Percentiles rank a stretch among this genome's conserved stretches.
Evolutionary conservation across 2,329 filamentous ascomycete species (phyloP).

Genomic region (Aspergillus glaucus): DNA sequence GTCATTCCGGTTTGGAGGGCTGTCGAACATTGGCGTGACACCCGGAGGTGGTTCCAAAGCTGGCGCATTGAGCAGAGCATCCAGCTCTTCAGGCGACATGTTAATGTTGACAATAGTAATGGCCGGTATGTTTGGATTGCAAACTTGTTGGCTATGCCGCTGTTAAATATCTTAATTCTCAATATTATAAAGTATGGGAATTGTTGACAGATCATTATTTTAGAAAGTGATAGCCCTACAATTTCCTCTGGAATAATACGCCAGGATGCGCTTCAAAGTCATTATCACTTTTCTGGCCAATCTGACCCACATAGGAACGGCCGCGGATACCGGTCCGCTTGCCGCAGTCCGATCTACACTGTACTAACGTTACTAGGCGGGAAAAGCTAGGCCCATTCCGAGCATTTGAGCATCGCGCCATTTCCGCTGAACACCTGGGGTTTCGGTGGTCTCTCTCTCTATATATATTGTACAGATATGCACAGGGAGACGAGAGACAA

Average conservation of each 20-base stretch:
- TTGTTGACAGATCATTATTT: neutral
- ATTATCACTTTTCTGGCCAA: no score
- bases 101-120: neutral
- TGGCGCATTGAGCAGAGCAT: slow-evolving; percentile 4
- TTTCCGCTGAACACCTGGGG: no score
- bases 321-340: no score
- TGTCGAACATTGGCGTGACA: slow-evolving; percentile 15
- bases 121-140: neutral
- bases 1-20: slow-evolving; percentile 14
- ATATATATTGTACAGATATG: no score
- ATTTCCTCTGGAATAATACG: neutral
- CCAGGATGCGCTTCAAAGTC: no score
- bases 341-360: no score
- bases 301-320: no score
- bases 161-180: neutral
- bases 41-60: slow-evolving; percentile 13
- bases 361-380: no score
- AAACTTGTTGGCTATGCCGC: neutral
- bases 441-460: no score
- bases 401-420: no score
- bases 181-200: neutral
- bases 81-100: neutral
- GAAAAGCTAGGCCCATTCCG: no score
- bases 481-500: no score
- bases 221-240: neutral